Percentiles rank a stretch among this genome's conserved stretches.
These are phyloP conservation scores for Saposhnikovia divaricata DNA, from an alignment of 129 eudicot species.

Conservation along the genomic window DNA sequence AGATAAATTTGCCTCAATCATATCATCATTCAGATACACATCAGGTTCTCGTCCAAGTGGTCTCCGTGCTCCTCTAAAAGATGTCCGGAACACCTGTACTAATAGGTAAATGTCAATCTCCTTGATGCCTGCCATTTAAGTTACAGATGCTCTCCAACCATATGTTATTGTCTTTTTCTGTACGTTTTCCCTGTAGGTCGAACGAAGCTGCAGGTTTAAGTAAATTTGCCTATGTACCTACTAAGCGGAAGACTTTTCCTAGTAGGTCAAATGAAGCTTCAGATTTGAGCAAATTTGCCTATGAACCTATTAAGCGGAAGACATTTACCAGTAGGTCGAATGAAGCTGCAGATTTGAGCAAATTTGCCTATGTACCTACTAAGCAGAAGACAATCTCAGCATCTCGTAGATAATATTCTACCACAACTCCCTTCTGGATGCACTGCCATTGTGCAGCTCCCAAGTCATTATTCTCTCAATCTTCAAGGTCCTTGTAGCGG, in stretches of 20 bases:
- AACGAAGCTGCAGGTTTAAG: slow-evolving; percentile 19
- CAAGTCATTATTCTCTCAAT: background rate
- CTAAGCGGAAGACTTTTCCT: slow-evolving; percentile 14
- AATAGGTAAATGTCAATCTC: slow-evolving; percentile 24
- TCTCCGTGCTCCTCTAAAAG: slow-evolving; percentile 87
- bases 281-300: slow-evolving; percentile 33
- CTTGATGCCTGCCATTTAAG: slow-evolving; percentile 4
- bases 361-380: slow-evolving; percentile 33
- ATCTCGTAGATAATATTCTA: slow-evolving; percentile 16
- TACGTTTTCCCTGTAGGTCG: slow-evolving; percentile 15
- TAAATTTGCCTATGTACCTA: slow-evolving; percentile 34
- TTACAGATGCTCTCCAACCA: background rate
- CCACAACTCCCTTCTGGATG: background rate
- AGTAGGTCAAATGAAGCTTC: slow-evolving; percentile 17
- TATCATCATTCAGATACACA: slow-evolving; percentile 73
- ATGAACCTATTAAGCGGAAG: slow-evolving; percentile 23
- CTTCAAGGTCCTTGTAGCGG: background rate
- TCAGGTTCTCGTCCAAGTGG: slow-evolving; percentile 97
- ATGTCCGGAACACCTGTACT: slow-evolving; percentile 46
- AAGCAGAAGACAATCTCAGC: slow-evolving; percentile 16
- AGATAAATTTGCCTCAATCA: slow-evolving; percentile 63
- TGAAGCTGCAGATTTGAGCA: slow-evolving; percentile 22
- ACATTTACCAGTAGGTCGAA: slow-evolving; percentile 17
- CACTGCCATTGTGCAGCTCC: background rate
- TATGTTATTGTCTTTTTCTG: background rate